Base-by-base conservation (phyloP, 495 filamentous ascomycete genomes). In the Beverwykella pulmonaria region DNA sequence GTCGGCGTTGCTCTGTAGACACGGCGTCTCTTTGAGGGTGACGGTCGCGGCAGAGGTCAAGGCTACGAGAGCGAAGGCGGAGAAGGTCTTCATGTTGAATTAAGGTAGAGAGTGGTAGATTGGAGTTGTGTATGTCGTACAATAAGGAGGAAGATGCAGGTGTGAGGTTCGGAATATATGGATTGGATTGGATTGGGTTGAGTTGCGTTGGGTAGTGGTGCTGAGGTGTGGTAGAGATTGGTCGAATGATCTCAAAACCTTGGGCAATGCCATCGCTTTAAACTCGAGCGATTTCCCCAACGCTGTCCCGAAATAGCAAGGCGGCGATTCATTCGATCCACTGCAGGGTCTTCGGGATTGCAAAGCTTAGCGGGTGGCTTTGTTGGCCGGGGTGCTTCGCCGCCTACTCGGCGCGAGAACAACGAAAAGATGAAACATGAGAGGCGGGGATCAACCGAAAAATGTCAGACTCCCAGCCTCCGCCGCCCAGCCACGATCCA, bases 1-100 rank as follows among this genome's bases (percentile, higher is more conserved):
- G 32, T 50, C 1, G 14, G 26, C 20, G 17, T 19, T 59, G 32
- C 19, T 22, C 25, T 68, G 59, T 1, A 68, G 52, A 36, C 65
- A 63, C 1, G 41, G 25, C n/a, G 59, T 68, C 34, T 52, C 32
- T 17, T 58, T 26, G 46, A 68, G 49, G n/a, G 59, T 63, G 46
- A 68, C 65, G 27, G 65, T 63, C 5, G 57, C 50, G 17, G 36
- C 52, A 25, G 27, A 58, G 17, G 34, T 44, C 22, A 29, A 20
- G 25, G 57, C 59, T 25, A 30, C n/a, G 56, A 67, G 48, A 17
- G 52, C 22, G 23, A 57, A 22, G 54, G 34, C 30, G n/a, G 65
- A 32, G 53, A 30, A 59, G 26, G 59, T 17, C 58, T 62, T 61
- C 65, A 68, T 68, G 20, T 44, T 2, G 39, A 10, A 48, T 23